Evolutionary conservation across 306 rosid genomes (phyloP).

Genomic region (Gastrolobium bilobum): DNA sequence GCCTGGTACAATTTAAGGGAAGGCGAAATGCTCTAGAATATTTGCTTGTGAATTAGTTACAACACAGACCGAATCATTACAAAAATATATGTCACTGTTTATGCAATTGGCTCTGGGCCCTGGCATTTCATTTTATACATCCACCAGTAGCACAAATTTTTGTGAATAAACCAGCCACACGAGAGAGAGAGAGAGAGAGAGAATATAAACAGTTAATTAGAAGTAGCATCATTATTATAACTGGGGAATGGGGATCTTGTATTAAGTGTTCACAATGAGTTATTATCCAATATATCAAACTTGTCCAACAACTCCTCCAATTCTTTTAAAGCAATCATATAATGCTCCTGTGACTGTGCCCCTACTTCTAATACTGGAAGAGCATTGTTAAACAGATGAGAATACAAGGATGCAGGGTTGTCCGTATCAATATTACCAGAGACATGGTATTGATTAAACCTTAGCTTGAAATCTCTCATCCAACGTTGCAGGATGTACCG

Average conservation of each 20-base stretch:
- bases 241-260: not conserved
- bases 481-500: constrained; percentile 77
- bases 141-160: not conserved
- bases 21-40: not conserved
- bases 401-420: constrained; percentile 52
- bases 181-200: not conserved
- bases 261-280: constrained; percentile 51
- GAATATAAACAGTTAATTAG: constrained; percentile 9
- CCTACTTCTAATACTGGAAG: constrained; percentile 76
- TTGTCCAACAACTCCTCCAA: constrained; percentile 68
- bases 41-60: not conserved
- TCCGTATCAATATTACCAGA: constrained; percentile 42
- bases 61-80: not conserved
- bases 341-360: constrained; percentile 72
- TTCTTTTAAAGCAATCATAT: constrained; percentile 69
- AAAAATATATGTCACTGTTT: not conserved
- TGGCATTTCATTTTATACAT: constrained; percentile 33
- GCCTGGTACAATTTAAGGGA: not conserved
- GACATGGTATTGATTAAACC: constrained; percentile 48
- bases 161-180: constrained; percentile 4
- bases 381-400: constrained; percentile 63
- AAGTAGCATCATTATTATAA: constrained; percentile 6
- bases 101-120: constrained; percentile 4
- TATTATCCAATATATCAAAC: constrained; percentile 59
- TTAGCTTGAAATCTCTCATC: constrained; percentile 72